Percentiles rank a stretch among this genome's conserved stretches.
Conservation (phyloP, 2,329 filamentous ascomycete species). For the Pseudocercospora fijiensis region DNA sequence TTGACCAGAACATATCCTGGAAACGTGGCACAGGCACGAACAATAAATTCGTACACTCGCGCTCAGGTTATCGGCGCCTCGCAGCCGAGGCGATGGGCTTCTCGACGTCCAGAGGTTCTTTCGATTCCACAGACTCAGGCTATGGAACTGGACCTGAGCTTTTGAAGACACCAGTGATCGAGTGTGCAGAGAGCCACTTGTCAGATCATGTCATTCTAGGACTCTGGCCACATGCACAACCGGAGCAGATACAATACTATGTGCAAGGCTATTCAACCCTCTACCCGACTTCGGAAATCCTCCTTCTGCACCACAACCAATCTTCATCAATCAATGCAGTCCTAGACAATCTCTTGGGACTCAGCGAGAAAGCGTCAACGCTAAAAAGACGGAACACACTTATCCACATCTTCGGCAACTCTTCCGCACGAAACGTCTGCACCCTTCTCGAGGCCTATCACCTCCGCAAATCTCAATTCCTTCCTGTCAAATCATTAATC, state of each 20-base stretch:
- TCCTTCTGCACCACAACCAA: slow-evolving; percentile 25
- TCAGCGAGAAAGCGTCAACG: slow-evolving; percentile 16
- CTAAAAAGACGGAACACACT: slow-evolving; percentile 22
- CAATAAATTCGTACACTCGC: neutral
- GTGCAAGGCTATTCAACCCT: slow-evolving; percentile 30
- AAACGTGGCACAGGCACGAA: neutral
- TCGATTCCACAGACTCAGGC: neutral
- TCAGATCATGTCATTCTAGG: slow-evolving; percentile 31
- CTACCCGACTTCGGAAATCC: slow-evolving; percentile 29
- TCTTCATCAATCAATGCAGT: slow-evolving; percentile 5
- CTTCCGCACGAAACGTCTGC: slow-evolving; percentile 28
- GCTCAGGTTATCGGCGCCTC: neutral
- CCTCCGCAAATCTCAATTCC: slow-evolving; percentile 19
- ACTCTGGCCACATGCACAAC: slow-evolving; percentile 32
- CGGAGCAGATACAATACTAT: slow-evolving; percentile 32
- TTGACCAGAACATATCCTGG: neutral
- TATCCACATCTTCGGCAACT: slow-evolving; percentile 32
- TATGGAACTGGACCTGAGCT: neutral
- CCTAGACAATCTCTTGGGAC: slow-evolving; percentile 16
- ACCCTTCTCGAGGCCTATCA: slow-evolving; percentile 31
- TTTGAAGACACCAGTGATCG: slow-evolving; percentile 5
- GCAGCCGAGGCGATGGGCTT: neutral
- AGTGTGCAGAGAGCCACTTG: slow-evolving; percentile 4
- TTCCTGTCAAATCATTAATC: slow-evolving; percentile 29
- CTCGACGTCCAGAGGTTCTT: neutral